phyloP scores from a whole-genome alignment of 768 basidiomycete genomes.

The Coprinellus micaceus region DNA sequence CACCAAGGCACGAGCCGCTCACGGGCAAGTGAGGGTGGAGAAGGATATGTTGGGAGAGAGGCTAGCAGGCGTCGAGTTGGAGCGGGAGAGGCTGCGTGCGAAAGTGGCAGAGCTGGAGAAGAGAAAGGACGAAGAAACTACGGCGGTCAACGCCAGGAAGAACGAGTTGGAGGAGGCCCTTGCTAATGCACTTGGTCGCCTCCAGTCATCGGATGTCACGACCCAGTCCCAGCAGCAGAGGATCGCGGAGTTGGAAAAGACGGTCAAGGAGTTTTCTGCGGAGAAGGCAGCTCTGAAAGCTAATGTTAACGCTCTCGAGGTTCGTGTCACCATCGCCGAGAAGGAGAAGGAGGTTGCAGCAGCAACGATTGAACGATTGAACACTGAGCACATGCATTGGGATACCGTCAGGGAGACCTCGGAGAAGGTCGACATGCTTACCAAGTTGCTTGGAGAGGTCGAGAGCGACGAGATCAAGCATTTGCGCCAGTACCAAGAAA shows the following conservation, averaged over 20 bases:
- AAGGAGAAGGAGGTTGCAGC: slow-evolving; percentile 60
- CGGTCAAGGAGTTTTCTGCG: slow-evolving; percentile 46
- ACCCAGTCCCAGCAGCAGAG: slow-evolving; percentile 57
- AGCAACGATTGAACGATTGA: slow-evolving; percentile 45
- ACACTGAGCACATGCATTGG: slow-evolving; percentile 70
- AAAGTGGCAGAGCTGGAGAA: slow-evolving; percentile 56
- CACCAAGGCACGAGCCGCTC: slow-evolving; percentile 70
- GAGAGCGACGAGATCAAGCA: slow-evolving; percentile 75
- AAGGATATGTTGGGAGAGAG: slow-evolving; percentile 72
- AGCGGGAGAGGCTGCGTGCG: slow-evolving; percentile 57
- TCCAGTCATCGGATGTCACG: slow-evolving; percentile 70
- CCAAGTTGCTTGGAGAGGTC: slow-evolving; percentile 54
- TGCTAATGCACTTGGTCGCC: slow-evolving; percentile 64
- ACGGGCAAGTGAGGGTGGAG: slow-evolving; percentile 78
- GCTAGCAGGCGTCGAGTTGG: slow-evolving; percentile 53
- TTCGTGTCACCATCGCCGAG: slow-evolving; percentile 50
- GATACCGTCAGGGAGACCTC: slow-evolving; percentile 67
- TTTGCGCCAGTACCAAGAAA: slow-evolving; percentile 62
- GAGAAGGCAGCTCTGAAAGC: slow-evolving; percentile 57
- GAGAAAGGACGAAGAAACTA: slow-evolving; percentile 43
- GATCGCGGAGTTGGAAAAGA: slow-evolving; percentile 59
- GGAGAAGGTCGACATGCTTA: slow-evolving; percentile 70
- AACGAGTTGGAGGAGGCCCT: slow-evolving; percentile 69
- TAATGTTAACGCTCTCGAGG: slow-evolving; percentile 63
- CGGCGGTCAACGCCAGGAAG: slow-evolving; percentile 47